Base-by-base conservation (phyloP, 2,329 filamentous ascomycete genomes). In the Chrysosphaeria jannelii region DNA sequence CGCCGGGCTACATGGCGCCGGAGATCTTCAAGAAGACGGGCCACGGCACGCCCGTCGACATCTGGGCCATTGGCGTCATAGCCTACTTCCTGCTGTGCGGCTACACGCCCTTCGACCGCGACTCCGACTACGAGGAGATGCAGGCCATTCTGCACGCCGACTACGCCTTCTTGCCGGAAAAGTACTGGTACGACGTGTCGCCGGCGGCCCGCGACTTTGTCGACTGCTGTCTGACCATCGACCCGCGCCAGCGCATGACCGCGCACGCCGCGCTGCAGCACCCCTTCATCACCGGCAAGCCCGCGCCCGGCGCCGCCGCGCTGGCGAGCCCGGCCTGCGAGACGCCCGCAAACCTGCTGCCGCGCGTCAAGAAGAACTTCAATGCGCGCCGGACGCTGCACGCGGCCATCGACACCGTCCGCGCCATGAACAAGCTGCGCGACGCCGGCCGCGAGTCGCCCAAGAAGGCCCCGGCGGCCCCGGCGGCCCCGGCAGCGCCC, bases 1-100 rank as follows among this genome's bases (percentile, higher is more conserved):
- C 85, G 2, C 85, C 85, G 4, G 85, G 85, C 23, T 97, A 97
- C 47, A 97, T 97, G 85, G 85, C 85, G 3, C 85, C 85, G 12
- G 85, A 97, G 44, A 97, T 97, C 37, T 97, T 97, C 50, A 90
- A 90, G 46, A 97, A 97, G 53, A 79, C 71, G 6, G 85, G 85
- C 13, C 85, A 97, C 42, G 85, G 85, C 31, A 97, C 93, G 46
- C 79, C 85, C 34, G 85, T 97, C 25, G 85, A 97, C 43, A 68
- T 97, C 32, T 97, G 85, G 85, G 85, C 85, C 18, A 76, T 93
- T 31, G 85, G 85, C 22, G 85, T 97, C 20, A 97, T 97, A 39
- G 93, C 85, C 15, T 97, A 93, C 51, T 97, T 97, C 50, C 53
- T 97, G 14, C 66, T 97, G 23, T 93, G 85, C 45, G 85, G 85